Base-by-base conservation (phyloP, 2,329 filamentous ascomycete species). In the Aspergillus viridinutans region DNA sequence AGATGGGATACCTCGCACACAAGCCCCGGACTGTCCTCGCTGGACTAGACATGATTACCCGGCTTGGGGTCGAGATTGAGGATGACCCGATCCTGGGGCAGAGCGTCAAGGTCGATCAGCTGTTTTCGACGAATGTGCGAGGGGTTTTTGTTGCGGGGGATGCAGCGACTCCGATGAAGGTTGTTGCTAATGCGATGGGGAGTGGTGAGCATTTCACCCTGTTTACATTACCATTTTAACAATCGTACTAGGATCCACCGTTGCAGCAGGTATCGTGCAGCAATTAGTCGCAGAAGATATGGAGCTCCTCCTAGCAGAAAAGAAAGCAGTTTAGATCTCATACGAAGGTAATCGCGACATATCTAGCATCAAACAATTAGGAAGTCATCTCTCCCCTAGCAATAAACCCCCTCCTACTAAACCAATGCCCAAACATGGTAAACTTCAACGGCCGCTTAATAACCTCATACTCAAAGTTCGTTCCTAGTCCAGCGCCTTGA, bases 61-160 rank as follows among this genome's bases (percentile, higher is more conserved):
- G 4, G 6, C 20, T 42, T n/a, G 38, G 38, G n/a, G 1, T 42
- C 1, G 38, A 42, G 38, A 10, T 42, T 42, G 38, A 42, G 20
- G 38, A 42, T 2, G 17, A 42, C 17, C 38, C 38, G n/a, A 20
- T 20, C 17, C 38, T 42, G 1, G 38, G 38, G 3, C 38, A 42
- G 17, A 42, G 38, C 38, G 38, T 42, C n/a, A 20, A 42, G 38
- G 14, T n/a, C 5, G 38, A 42, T 42, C 38, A 14, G 17, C 17
- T 42, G 20, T 42, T 42, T 20, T 9, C 38, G 67, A 83, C 81
- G 3, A 81, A 68, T 53, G 75, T 83, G 0, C 67, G 70, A 2
- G 83, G 83, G 0, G 79, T 82, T 2, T 84, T 81, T 70, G 82
- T 81, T 0, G 80, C 74, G 1, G 83, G 83, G 0, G 83, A 86